Percentiles rank a stretch among this genome's conserved stretches.
These are phyloP conservation scores for Teunomyces atbi DNA, from an alignment of 805 yeast species.

Conservation along the genomic window DNA sequence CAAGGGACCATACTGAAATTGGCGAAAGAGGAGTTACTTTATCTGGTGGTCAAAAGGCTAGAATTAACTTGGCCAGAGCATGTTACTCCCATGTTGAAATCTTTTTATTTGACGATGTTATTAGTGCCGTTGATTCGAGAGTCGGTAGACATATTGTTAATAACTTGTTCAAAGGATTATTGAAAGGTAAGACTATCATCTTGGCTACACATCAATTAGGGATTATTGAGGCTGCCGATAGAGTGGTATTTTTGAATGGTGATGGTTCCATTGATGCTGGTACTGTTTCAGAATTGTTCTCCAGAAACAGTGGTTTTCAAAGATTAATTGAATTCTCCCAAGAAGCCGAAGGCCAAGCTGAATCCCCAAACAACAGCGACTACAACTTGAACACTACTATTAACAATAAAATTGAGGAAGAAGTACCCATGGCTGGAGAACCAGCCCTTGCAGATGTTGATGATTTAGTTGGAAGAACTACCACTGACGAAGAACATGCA, in stretches of 20 bases:
- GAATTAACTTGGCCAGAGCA: slow-evolving; percentile 45
- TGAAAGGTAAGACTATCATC: slow-evolving; percentile 33
- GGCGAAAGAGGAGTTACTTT: slow-evolving; percentile 46
- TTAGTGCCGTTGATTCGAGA: slow-evolving; percentile 43
- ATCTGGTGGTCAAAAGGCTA: slow-evolving; percentile 47
- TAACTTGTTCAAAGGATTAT: slow-evolving; percentile 32
- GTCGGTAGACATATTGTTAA: slow-evolving; percentile 42
- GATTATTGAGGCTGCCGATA: slow-evolving; percentile 37
- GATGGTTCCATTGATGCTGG: slow-evolving; percentile 43
- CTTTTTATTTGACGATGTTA: slow-evolving; percentile 43
- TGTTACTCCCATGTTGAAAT: slow-evolving; percentile 33
- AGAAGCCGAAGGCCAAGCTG: slow-evolving; percentile 26
- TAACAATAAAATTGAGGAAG: slow-evolving; percentile 2
- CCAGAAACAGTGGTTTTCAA: slow-evolving; percentile 45
- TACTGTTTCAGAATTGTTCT: slow-evolving; percentile 27
- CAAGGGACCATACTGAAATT: slow-evolving; percentile 41
- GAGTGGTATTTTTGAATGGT: slow-evolving; percentile 38
- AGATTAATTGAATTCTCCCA: slow-evolving; percentile 49
- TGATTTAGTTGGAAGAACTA: slow-evolving; percentile 26
- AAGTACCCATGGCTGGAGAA: slow-evolving; percentile 1
- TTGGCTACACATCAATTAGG: slow-evolving; percentile 46
- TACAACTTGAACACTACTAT: slow-evolving; percentile 7
- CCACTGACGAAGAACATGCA: slow-evolving; percentile 36
- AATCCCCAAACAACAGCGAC: slow-evolving; percentile 15
- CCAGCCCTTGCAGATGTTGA: slow-evolving; percentile 5